Evolutionary conservation across 805 yeast genomes (phyloP).

Genomic region (Komagataella ulmi): DNA sequence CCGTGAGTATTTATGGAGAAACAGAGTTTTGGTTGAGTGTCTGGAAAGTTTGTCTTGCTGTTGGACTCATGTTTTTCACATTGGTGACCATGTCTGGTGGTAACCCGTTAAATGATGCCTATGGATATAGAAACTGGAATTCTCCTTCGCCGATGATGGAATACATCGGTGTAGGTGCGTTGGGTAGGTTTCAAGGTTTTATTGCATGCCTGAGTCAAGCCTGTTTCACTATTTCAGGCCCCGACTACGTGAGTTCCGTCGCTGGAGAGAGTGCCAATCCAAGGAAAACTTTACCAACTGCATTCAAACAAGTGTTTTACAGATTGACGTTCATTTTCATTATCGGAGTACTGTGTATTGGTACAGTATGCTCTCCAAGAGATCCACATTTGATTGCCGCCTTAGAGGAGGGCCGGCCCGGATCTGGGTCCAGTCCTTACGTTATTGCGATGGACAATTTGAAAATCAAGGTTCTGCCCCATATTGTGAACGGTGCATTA

Average conservation of each 20-base stretch:
- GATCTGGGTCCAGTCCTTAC: slow-evolving; percentile 36
- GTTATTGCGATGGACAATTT: slow-evolving; percentile 34
- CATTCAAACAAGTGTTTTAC: slow-evolving; percentile 30
- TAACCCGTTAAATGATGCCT: slow-evolving; percentile 28
- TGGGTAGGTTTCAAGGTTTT: slow-evolving; percentile 33
- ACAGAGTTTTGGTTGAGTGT: slow-evolving; percentile 31
- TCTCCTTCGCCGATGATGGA: slow-evolving; percentile 17
- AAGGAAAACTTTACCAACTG: slow-evolving; percentile 30
- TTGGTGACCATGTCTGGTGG: slow-evolving; percentile 40
- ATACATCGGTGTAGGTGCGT: slow-evolving; percentile 23
- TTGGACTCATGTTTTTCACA: slow-evolving; percentile 29
- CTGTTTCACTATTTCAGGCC: slow-evolving; percentile 32
- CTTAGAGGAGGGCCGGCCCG: slow-evolving; percentile 20
- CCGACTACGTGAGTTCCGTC: slow-evolving; percentile 32
- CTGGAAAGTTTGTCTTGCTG: slow-evolving; percentile 27
- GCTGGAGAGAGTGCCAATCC: slow-evolving; percentile 37
- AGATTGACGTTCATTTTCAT: slow-evolving; percentile 30
- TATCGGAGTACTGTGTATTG: slow-evolving; percentile 34
- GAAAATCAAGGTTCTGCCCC: slow-evolving; percentile 27
- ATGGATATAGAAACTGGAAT: slow-evolving; percentile 20
- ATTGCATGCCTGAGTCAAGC: slow-evolving; percentile 27
- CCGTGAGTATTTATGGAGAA: slow-evolving; percentile 33
- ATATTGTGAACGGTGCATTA: slow-evolving; percentile 28
- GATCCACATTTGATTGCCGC: slow-evolving; percentile 23
- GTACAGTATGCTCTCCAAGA: slow-evolving; percentile 28